Conservation (phyloP, 805 yeast genomes). For the Ogataea paradorogensis region DNA sequence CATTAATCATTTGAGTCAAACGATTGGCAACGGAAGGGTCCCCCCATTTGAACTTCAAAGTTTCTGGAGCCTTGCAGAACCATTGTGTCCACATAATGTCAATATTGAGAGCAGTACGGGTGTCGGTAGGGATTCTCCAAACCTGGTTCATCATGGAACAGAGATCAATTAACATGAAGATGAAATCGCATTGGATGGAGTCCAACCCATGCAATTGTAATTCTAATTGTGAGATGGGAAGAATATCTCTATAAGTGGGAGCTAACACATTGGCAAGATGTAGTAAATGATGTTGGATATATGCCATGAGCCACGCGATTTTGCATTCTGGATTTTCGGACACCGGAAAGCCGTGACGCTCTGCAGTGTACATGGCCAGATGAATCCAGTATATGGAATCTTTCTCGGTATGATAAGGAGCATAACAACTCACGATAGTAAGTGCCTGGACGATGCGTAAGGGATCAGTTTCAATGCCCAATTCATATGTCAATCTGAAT, state of each 20-base stretch:
- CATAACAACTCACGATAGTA: slow-evolving; percentile 11
- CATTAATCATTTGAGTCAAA: slow-evolving; percentile 54
- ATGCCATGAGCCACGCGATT: slow-evolving; percentile 70
- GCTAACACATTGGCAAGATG: slow-evolving; percentile 2
- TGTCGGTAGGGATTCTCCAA: slow-evolving; percentile 5
- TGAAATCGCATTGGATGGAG: slow-evolving; percentile 9
- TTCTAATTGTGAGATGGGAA: slow-evolving; percentile 5
- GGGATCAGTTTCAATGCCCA: slow-evolving; percentile 56
- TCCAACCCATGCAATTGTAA: slow-evolving; percentile 11
- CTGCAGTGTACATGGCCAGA: slow-evolving; percentile 67
- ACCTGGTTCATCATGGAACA: slow-evolving; percentile 5
- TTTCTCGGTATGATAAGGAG: slow-evolving; percentile 27
- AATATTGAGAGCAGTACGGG: slow-evolving; percentile 9
- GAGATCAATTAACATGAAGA: slow-evolving; percentile 5
- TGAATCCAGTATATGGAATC: slow-evolving; percentile 70
- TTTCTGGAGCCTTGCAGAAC: slow-evolving; percentile 62
- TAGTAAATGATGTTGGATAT: slow-evolving; percentile 24
- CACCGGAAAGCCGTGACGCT: slow-evolving; percentile 69
- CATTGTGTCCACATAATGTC: slow-evolving; percentile 73
- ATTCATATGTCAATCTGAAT: slow-evolving; percentile 13
- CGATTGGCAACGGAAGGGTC: slow-evolving; percentile 34
- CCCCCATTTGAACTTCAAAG: slow-evolving; percentile 55
- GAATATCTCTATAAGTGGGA: slow-evolving; percentile 1
- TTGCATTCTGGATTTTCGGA: slow-evolving; percentile 17
- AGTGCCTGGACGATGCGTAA: slow-evolving; percentile 58